Evolutionary conservation across 2,329 filamentous ascomycete species (phyloP), one percentile per base, ranked within the genome.

Genomic region (Penicillium palitans): DNA sequence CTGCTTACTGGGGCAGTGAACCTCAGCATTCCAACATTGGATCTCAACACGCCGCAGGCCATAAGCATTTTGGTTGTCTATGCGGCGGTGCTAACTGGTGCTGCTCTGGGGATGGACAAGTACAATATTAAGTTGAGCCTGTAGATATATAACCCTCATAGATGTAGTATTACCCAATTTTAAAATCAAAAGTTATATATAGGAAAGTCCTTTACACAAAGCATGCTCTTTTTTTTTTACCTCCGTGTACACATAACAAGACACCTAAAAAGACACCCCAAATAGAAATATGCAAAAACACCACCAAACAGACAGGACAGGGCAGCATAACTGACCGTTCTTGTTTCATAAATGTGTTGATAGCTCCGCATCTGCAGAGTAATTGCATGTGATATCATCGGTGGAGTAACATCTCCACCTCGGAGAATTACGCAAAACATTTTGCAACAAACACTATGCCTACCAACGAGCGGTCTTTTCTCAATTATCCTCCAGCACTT

Each of bases 1-100:
- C 76, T 99, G 47, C 76, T 96, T 61, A 99, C 95, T 0, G 95
- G 95, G 0, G 71, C 91, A 17, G 88, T 98, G 54, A 99, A 99
- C 73, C 81, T 99, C 81, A 90, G 87, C 4, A 75, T 98, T 55
- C 87, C 88, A 40, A 99, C 95, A 3, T 76, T 98, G 63, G 84
- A 93, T 71, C 86, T 89, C 62, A 81, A 81, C 5, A 83, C 85
- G 9, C 67, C 83, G 3, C 74, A 79, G 56, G 85, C 92, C 0
- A 90, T 96, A 85, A 87, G 74, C 0, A 86, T 97, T 35, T 74
- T 99, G 62, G 75, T 91, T 24, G 84, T 74, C 6, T 98, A 98
- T 74, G 87, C 88, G 51, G 83, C 79, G 2, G 76, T 82, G 0
- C 61, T 97, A 45, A 89, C 90, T 0, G 84, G 75, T 0, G 72